phyloP scores from a whole-genome alignment of 1,139 yeast genomes.

The Debaryomycetaceae sp. region DNA sequence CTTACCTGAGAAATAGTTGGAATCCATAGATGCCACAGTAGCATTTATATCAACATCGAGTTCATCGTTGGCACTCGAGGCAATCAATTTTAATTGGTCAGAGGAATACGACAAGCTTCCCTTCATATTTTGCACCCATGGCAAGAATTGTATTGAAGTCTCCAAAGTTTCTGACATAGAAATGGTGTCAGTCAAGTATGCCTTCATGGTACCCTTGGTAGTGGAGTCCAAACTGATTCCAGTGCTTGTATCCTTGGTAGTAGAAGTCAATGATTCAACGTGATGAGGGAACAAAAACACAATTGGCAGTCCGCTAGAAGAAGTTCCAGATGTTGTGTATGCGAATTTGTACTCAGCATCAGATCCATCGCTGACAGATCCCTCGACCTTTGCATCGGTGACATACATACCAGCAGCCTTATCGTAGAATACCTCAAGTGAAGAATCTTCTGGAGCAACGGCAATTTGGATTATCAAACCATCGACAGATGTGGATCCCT shows the following conservation, averaged over 20 bases:
- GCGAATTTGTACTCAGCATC: conserved; percentile 50
- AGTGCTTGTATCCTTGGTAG: conserved; percentile 37
- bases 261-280: conserved; percentile 44
- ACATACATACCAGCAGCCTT: conserved; percentile 38
- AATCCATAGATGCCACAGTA: conserved; percentile 47
- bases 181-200: conserved; percentile 49
- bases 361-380: conserved; percentile 24
- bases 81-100: conserved; percentile 51
- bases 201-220: conserved; percentile 68
- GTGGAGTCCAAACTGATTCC: conserved; percentile 53
- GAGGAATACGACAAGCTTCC: conserved; percentile 41
- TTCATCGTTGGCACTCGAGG: conserved; percentile 55
- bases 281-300: conserved; percentile 77
- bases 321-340: conserved; percentile 53
- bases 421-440: conserved; percentile 28
- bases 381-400: conserved; percentile 30
- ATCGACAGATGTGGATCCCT: conserved; percentile 44
- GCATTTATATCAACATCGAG: conserved; percentile 52
- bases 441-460: conserved; percentile 39
- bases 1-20: conserved; percentile 68
- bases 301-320: conserved; percentile 50
- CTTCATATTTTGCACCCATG: conserved; percentile 44
- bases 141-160: conserved; percentile 54
- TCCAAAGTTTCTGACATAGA: conserved; percentile 50
- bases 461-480: conserved; percentile 64